phyloP scores from a whole-genome alignment of 352 stramenopile species.

The Globisporangium spinosum region DNA sequence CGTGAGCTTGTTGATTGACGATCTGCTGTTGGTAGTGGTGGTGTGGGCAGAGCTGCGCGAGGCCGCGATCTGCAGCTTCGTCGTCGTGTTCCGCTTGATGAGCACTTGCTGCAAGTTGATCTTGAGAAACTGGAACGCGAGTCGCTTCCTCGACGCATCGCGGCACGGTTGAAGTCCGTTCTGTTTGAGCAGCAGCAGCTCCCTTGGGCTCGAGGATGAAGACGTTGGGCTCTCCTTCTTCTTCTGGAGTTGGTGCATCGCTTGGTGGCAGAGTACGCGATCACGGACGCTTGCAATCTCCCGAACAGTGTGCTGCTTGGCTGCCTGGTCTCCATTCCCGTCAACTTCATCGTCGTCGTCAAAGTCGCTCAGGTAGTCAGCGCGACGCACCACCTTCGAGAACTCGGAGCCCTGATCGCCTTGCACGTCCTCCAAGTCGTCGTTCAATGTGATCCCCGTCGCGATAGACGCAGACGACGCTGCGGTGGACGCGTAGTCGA shows the following conservation, averaged over 20 bases:
- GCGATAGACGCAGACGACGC: constrained; percentile 23
- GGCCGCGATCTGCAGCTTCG: constrained; percentile 1
- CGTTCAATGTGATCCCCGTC: constrained; percentile 13
- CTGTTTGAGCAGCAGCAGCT: constrained; percentile 17
- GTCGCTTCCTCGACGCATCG: constrained; percentile 35
- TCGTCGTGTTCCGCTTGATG: constrained; percentile 25
- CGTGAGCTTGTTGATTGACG: neutral
- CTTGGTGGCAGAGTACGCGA: constrained; percentile 25
- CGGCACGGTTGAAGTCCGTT: constrained; percentile 20
- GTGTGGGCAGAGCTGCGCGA: neutral
- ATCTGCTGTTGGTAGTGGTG: constrained; percentile 9
- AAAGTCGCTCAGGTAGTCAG: constrained; percentile 41
- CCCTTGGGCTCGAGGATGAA: neutral
- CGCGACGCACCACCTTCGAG: constrained; percentile 45
- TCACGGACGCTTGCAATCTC: constrained; percentile 15
- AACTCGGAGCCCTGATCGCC: constrained; percentile 58
- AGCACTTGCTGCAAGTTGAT: constrained; percentile 16
- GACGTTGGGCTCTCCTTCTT: neutral
- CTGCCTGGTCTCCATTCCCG: neutral
- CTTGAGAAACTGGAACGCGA: constrained; percentile 34
- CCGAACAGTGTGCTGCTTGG: neutral
- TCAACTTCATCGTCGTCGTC: constrained; percentile 20
- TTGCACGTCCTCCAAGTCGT: constrained; percentile 33
- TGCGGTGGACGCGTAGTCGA: constrained; percentile 56
- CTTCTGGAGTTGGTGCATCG: constrained; percentile 17